Percentiles rank a stretch among this genome's conserved stretches.
Evolutionary conservation across 306 rosid genomes (phyloP).

Genomic region (Betula pendula): DNA sequence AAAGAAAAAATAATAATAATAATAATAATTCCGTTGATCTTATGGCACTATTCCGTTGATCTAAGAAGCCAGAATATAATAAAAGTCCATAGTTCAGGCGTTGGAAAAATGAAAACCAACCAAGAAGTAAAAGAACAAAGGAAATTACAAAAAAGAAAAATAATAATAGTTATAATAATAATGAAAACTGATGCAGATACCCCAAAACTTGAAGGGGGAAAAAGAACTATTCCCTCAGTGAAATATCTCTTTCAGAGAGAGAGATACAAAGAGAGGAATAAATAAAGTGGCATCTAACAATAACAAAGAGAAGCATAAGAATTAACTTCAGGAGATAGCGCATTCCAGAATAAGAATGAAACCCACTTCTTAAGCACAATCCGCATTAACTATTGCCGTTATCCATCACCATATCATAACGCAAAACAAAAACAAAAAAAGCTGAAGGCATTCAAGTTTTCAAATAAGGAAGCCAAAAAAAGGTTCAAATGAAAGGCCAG

Average conservation of each 20-base stretch:
- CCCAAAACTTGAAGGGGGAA: background rate
- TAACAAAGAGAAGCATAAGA: constrained; percentile 31
- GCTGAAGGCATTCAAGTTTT: background rate
- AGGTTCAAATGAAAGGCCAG: background rate
- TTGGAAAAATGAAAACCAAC: constrained; percentile 6
- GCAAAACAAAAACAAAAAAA: constrained; percentile 14
- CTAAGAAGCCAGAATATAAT: background rate
- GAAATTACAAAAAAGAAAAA: background rate
- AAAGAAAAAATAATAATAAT: too few species aligned
- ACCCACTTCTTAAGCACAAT: constrained; percentile 19
- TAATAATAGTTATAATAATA: background rate
- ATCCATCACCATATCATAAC: constrained; percentile 30
- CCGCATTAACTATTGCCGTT: constrained; percentile 33
- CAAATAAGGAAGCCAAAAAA: background rate
- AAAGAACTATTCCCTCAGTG: background rate
- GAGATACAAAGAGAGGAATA: constrained; percentile 26
- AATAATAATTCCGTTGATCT: too few species aligned
- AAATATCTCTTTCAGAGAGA: constrained; percentile 15
- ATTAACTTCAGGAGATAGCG: constrained; percentile 29
- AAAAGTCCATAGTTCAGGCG: background rate
- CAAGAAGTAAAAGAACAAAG: background rate
- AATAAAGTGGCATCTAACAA: constrained; percentile 33
- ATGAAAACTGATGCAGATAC: background rate
- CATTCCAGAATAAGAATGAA: constrained; percentile 30
- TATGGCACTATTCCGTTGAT: background rate